A percentile compares a stretch with the other conserved stretches of the same genome.
These are phyloP conservation scores for Leucosporidium yakuticum DNA, from an alignment of 768 basidiomycete species.

Conservation along the genomic window DNA sequence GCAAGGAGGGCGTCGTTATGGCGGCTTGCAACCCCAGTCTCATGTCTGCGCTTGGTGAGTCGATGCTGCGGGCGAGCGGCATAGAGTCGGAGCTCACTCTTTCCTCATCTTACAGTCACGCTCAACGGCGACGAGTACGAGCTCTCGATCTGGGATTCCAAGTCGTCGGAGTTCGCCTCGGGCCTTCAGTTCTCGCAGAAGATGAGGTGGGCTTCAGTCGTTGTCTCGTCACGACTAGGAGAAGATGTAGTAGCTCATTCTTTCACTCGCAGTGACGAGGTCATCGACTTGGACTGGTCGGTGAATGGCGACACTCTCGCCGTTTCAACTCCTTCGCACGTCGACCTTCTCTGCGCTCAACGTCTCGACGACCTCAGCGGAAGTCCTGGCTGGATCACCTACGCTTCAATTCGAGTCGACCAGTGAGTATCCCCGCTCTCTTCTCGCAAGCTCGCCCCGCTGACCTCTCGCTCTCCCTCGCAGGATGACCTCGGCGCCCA, in stretches of 20 bases:
- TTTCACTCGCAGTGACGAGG: neutral
- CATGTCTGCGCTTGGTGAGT: slow-evolving; percentile 78
- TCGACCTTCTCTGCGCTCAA: slow-evolving; percentile 12
- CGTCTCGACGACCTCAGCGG: slow-evolving; percentile 8
- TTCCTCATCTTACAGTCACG: slow-evolving; percentile 52
- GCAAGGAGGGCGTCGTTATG: slow-evolving; percentile 57
- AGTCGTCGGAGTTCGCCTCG: slow-evolving; percentile 84
- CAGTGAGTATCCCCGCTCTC: neutral
- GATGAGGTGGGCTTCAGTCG: slow-evolving; percentile 1
- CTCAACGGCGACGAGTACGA: slow-evolving; percentile 55
- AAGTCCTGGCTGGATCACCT: neutral
- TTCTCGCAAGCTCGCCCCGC: neutral
- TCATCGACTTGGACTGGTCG: slow-evolving; percentile 24
- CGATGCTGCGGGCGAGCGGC: neutral
- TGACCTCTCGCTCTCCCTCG: too few relatives aligned
- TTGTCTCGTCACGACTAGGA: too few relatives aligned
- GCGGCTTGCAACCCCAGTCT: slow-evolving; percentile 84
- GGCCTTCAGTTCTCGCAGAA: slow-evolving; percentile 68
- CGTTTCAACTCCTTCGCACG: neutral
- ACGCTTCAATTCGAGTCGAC: slow-evolving; percentile 4
- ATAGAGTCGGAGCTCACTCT: too few relatives aligned
- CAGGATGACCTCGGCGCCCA: slow-evolving; percentile 70
- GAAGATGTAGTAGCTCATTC: neutral
- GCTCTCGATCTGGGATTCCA: slow-evolving; percentile 93
- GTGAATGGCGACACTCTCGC: slow-evolving; percentile 12